Conservation (phyloP, 2,329 filamentous ascomycete species). For the Stagonosporopsis chrysanthemi region DNA sequence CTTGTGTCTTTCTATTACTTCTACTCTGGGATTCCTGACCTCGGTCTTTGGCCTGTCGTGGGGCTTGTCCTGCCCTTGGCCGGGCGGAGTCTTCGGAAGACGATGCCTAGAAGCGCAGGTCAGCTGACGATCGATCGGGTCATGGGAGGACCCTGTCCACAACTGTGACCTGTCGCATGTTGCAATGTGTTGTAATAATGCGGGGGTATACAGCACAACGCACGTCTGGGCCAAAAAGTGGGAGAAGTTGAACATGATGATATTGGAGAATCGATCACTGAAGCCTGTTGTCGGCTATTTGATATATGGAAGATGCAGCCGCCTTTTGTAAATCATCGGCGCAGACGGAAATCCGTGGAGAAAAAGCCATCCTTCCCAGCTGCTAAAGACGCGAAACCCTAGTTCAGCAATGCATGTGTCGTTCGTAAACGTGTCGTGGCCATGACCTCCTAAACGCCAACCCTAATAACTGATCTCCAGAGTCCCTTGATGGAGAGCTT, state of each 20-base stretch:
- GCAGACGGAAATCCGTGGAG: slow-evolving; percentile 18
- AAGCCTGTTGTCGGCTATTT: slow-evolving; percentile 24
- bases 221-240: too few species aligned
- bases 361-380: slow-evolving; percentile 14
- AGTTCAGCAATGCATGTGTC: slow-evolving; percentile 27
- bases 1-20: too few species aligned
- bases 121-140: too few species aligned
- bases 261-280: slow-evolving; percentile 1
- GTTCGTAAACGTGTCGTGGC: slow-evolving; percentile 34
- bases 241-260: slow-evolving; percentile 5
- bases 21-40: too few species aligned
- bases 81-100: too few species aligned
- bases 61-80: too few species aligned
- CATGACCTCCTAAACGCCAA: slow-evolving; percentile 40
- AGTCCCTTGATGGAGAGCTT: slow-evolving; percentile 42
- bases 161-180: too few species aligned
- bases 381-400: slow-evolving; percentile 21
- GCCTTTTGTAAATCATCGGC: slow-evolving; percentile 11
- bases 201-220: too few species aligned
- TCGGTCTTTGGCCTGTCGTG: too few species aligned
- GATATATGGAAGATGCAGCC: slow-evolving; percentile 21
- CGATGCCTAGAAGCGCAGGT: too few species aligned
- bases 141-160: too few species aligned
- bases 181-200: too few species aligned
- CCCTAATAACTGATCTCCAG: slow-evolving; percentile 40